Evolutionary conservation across 495 filamentous ascomycete genomes (phyloP).

Genomic region (Penicillium verhagenii): DNA sequence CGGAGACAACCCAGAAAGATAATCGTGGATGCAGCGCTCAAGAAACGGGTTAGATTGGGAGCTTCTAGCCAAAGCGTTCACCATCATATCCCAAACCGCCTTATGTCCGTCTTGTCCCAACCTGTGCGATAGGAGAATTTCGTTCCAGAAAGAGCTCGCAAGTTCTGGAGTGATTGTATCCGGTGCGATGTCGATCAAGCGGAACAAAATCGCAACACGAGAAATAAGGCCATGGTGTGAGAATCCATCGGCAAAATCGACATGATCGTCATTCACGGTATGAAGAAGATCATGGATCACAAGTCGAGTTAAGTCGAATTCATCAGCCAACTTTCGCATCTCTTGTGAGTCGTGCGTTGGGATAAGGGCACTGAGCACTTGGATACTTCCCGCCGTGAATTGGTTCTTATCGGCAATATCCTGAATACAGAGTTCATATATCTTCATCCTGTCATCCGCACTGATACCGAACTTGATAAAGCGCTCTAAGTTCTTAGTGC

Average conservation of each 20-base stretch:
- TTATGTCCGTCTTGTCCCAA: constrained; percentile 55
- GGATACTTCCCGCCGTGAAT: constrained; percentile 67
- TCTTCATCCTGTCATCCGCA: constrained; percentile 47
- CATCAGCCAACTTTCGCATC: constrained; percentile 51
- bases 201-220: constrained; percentile 57
- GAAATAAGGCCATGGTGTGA: constrained; percentile 41
- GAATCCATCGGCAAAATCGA: constrained; percentile 35
- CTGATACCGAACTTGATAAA: constrained; percentile 53
- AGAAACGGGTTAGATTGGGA: constrained; percentile 60
- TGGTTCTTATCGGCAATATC: constrained; percentile 57
- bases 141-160: constrained; percentile 62
- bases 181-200: constrained; percentile 57
- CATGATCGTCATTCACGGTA: constrained; percentile 40
- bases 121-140: constrained; percentile 61
- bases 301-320: constrained; percentile 51
- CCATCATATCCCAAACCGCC: constrained; percentile 64
- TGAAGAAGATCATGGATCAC: constrained; percentile 51
- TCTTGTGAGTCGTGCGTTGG: constrained; percentile 44
- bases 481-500: constrained; percentile 50
- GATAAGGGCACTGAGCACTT: constrained; percentile 61
- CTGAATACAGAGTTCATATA: constrained; percentile 56
- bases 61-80: constrained; percentile 45
- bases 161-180: constrained; percentile 60
- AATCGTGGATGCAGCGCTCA: constrained; percentile 61
- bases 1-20: constrained; percentile 63